Evolutionary conservation across 306 rosid genomes (phyloP).

Genomic region (Argentina anserina): DNA sequence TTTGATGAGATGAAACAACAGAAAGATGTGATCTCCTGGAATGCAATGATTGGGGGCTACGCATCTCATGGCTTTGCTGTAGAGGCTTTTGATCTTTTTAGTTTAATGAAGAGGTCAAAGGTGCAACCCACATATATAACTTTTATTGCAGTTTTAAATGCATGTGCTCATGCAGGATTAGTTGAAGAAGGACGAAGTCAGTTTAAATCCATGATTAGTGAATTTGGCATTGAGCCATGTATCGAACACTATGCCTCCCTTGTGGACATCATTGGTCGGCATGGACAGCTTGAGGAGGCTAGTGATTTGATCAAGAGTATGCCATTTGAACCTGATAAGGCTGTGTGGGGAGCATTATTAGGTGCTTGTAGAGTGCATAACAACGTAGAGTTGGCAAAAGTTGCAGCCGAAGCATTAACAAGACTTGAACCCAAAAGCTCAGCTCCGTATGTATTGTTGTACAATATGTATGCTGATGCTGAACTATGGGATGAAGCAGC

Average conservation of each 20-base stretch:
- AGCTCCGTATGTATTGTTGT: slow-evolving; percentile 43
- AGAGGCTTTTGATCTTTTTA: background rate
- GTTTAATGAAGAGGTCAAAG: background rate
- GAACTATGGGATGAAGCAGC: slow-evolving; percentile 45
- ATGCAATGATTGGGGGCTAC: background rate
- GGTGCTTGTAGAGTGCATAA: slow-evolving; percentile 47
- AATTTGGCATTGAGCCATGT: slow-evolving; percentile 28
- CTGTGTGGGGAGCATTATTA: too few relatives aligned
- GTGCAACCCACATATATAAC: slow-evolving; percentile 42
- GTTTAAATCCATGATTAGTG: slow-evolving; percentile 37
- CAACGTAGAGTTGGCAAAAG: slow-evolving; percentile 42
- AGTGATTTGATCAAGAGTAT: slow-evolving; percentile 34
- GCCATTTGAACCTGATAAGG: slow-evolving; percentile 44
- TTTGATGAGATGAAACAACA: background rate
- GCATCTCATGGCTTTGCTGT: background rate
- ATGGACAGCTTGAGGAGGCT: slow-evolving; percentile 50
- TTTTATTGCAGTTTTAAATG: slow-evolving; percentile 45
- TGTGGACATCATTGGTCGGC: slow-evolving; percentile 45
- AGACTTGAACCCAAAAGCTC: slow-evolving; percentile 46
- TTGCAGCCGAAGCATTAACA: slow-evolving; percentile 45
- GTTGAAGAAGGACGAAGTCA: slow-evolving; percentile 45
- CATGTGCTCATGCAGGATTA: slow-evolving; percentile 47
- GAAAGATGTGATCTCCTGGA: background rate
- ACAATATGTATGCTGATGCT: slow-evolving; percentile 45
- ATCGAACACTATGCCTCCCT: slow-evolving; percentile 49